These are phyloP conservation scores for Polychytrium aggregatum DNA, from an alignment of 192 early-diverging fungal genomes.

Conservation along the genomic window DNA sequence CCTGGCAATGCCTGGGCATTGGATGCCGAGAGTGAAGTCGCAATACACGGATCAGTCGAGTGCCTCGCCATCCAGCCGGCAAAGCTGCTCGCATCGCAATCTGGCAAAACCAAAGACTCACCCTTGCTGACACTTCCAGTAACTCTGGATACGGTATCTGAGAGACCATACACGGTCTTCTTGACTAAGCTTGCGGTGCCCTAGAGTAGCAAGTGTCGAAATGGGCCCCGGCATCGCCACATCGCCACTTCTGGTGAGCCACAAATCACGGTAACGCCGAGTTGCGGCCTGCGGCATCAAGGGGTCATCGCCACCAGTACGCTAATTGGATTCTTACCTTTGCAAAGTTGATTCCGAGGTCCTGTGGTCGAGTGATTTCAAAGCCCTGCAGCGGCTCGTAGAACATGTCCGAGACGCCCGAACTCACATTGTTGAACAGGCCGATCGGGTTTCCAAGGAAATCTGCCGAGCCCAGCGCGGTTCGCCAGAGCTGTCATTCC, in stretches of 20 bases:
- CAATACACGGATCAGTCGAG: background rate
- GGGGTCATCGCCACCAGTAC: background rate
- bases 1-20: conserved; percentile 55
- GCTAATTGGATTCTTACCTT: conserved; percentile 42
- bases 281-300: background rate
- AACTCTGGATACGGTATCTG: conserved; percentile 89
- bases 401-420: conserved; percentile 90
- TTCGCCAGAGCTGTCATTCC: no score
- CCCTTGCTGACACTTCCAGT: conserved; percentile 94
- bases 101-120: no score
- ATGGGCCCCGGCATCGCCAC: no score
- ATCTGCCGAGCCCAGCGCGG: conserved; percentile 94
- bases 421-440: conserved; percentile 88
- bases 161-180: conserved; percentile 93
- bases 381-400: conserved; percentile 97
- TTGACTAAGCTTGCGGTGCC: conserved; percentile 66
- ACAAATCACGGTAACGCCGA: no score
- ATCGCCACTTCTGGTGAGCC: no score
- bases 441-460: conserved; percentile 97
- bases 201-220: no score
- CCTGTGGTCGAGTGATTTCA: conserved; percentile 88
- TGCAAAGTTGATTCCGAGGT: conserved; percentile 84
- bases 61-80: background rate
- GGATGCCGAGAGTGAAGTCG: background rate
- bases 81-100: no score